Evolutionary conservation across 225 moss, liverwort and hornwort genomes (phyloP).

Genomic region (Antitrichia curtipendula): DNA sequence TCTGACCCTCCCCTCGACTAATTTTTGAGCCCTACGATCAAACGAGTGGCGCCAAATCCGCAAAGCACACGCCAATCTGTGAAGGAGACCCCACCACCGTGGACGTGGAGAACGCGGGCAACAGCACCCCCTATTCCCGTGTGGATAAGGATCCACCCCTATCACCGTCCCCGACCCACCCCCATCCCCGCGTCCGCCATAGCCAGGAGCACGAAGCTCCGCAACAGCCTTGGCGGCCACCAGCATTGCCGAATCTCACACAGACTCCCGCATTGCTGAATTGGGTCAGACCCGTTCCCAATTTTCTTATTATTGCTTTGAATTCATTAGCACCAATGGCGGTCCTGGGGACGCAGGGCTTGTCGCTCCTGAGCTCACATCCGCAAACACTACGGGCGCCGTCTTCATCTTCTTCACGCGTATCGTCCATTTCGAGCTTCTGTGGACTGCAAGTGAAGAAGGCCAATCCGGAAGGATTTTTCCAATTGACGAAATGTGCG

Average conservation of each 20-base stretch:
- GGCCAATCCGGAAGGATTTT: background rate
- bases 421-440: constrained; percentile 1
- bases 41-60: background rate
- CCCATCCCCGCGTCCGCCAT: constrained; percentile 12
- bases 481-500: background rate
- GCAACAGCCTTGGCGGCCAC: background rate
- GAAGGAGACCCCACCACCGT: constrained; percentile 11
- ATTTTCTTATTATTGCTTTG: background rate
- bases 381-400: background rate
- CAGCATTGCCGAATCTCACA: background rate
- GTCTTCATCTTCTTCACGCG: background rate
- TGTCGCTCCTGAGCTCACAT: constrained; percentile 10
- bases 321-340: background rate
- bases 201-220: background rate
- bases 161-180: background rate
- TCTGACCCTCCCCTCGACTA: background rate
- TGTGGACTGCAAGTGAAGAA: background rate
- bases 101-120: constrained; percentile 2
- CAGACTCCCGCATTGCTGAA: background rate
- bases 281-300: background rate
- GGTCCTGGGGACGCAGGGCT: constrained; percentile 16
- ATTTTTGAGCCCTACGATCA: background rate
- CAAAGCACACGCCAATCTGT: background rate
- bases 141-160: background rate
- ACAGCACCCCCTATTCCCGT: background rate